Percentiles rank a stretch among this genome's conserved stretches.
Evolutionary conservation across 148 eudicot genomes (phyloP).

Genomic region (Beta vulgaris): DNA sequence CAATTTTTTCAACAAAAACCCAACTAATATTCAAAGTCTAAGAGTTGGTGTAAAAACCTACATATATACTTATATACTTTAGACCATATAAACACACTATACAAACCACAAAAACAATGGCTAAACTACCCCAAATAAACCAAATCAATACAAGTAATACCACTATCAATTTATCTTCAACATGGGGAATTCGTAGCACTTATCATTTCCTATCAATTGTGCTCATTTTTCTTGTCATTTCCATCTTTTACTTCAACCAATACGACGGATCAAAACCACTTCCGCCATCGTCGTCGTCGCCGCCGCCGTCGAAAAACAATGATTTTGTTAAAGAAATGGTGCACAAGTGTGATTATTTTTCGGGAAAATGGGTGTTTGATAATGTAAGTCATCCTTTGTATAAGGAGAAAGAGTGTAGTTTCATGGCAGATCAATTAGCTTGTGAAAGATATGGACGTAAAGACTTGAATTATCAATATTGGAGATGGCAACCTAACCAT

Average conservation of each 20-base stretch:
- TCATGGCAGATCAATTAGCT: conserved; percentile 67
- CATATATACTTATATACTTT: no score
- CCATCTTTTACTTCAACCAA: conserved; percentile 35
- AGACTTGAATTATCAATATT: conserved; percentile 66
- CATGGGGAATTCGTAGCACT: conserved; percentile 40
- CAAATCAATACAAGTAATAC: not conserved
- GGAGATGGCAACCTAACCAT: conserved; percentile 90
- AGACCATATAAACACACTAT: not conserved
- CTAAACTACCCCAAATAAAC: conserved; percentile 1
- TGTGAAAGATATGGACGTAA: conserved; percentile 70
- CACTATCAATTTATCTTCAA: not conserved
- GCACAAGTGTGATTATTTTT: conserved; percentile 51
- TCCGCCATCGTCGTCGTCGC: not conserved
- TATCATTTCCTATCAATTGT: conserved; percentile 42
- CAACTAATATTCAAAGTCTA: not conserved
- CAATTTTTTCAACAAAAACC: not conserved
- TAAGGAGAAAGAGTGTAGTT: conserved; percentile 50
- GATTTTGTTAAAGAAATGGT: not conserved
- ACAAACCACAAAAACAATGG: not conserved
- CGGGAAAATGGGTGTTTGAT: conserved; percentile 86
- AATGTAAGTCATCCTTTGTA: conserved; percentile 62
- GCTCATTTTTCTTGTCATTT: conserved; percentile 36
- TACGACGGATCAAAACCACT: not conserved
- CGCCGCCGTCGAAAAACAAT: not conserved
- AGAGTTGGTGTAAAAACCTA: not conserved